These are phyloP conservation scores for Cocos nucifera DNA, from an alignment of 176 grass and related monocot genomes.

Conservation along the genomic window DNA sequence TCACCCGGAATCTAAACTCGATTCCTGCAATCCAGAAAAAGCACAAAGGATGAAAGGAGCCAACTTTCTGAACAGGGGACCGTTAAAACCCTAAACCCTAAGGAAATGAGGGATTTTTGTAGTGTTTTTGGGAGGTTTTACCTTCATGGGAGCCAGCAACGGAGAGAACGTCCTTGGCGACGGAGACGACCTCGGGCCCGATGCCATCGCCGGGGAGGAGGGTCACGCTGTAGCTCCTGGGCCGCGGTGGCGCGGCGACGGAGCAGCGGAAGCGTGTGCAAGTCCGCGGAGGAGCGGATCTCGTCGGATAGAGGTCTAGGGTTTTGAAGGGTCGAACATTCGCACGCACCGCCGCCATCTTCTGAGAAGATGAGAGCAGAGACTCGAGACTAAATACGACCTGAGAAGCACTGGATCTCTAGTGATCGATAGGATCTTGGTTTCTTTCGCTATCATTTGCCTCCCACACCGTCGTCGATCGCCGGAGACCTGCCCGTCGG, in stretches of 20 bases:
- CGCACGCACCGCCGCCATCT: slow-evolving; percentile 30
- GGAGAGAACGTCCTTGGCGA: slow-evolving; percentile 81
- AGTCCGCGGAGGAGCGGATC: neutral
- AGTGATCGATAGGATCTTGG: no score
- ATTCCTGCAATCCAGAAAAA: slow-evolving; percentile 27
- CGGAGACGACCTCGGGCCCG: slow-evolving; percentile 85
- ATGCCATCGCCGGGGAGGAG: slow-evolving; percentile 88
- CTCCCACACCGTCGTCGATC: no score
- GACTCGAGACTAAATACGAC: no score
- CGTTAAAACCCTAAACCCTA: slow-evolving; percentile 3
- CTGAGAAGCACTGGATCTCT: no score
- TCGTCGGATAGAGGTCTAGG: slow-evolving; percentile 15
- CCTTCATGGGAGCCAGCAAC: slow-evolving; percentile 60
- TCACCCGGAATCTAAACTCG: slow-evolving; percentile 47
- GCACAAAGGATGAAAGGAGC: neutral
- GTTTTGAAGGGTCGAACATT: slow-evolving; percentile 24
- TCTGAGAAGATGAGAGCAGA: neutral
- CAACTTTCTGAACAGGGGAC: neutral
- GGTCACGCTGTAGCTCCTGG: slow-evolving; percentile 60
- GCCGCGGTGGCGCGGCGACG: neutral
- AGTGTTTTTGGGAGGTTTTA: neutral
- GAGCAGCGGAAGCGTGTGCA: slow-evolving; percentile 25
- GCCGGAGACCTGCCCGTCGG: no score
- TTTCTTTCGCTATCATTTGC: no score
- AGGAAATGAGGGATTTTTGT: neutral